Conservation (phyloP, 768 basidiomycete species). For the Boletales sp. region DNA sequence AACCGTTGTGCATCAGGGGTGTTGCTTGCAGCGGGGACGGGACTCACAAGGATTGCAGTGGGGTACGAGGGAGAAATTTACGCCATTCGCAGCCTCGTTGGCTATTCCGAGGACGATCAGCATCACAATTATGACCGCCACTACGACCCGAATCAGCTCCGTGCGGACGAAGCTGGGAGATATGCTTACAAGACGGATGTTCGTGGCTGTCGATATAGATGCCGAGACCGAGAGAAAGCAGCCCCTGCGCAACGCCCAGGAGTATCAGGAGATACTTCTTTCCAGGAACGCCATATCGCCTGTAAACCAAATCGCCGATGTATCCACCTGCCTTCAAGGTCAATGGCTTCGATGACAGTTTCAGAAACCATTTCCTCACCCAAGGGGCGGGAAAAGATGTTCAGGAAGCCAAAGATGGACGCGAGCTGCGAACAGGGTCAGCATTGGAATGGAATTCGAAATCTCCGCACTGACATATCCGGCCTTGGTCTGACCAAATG, state of each 20-base stretch:
- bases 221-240: constrained; percentile 43
- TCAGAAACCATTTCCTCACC: constrained; percentile 14
- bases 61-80: constrained; percentile 49
- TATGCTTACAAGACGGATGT: constrained; percentile 17
- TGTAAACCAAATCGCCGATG: constrained; percentile 44
- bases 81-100: constrained; percentile 46
- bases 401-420: constrained; percentile 43
- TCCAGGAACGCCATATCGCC: constrained; percentile 36
- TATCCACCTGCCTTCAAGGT: constrained; percentile 34
- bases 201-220: constrained; percentile 34
- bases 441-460: constrained; percentile 12
- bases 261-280: constrained; percentile 48
- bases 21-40: not conserved
- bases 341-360: not conserved
- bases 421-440: constrained; percentile 19
- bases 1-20: not conserved
- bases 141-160: constrained; percentile 8
- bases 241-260: constrained; percentile 44
- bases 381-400: constrained; percentile 46
- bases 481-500: constrained; percentile 47
- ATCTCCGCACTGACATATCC: constrained; percentile 45
- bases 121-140: constrained; percentile 36
- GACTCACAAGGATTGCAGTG: constrained; percentile 43
- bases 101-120: constrained; percentile 36
- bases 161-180: not conserved